A percentile compares a stretch with the other conserved stretches of the same genome.
Conservation (phyloP, 345 rosid species). For the Combretum micranthum region DNA sequence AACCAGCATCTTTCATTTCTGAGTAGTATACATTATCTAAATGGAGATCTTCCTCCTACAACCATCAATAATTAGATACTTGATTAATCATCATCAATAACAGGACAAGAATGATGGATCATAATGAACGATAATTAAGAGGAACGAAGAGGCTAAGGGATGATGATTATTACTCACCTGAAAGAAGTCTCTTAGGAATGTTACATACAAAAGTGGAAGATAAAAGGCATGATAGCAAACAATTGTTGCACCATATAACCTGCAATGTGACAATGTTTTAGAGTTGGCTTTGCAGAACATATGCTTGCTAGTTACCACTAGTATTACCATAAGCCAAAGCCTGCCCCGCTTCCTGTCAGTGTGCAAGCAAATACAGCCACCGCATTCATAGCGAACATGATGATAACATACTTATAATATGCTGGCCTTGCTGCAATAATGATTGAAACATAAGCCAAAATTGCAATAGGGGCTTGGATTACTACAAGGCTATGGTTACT, state of each 20-base stretch:
- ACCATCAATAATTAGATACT: background rate
- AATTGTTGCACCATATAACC: conserved; percentile 63
- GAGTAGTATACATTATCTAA: conserved; percentile 86
- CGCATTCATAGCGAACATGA: conserved; percentile 63
- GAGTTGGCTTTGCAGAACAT: background rate
- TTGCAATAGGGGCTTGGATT: no score
- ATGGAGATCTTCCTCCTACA: conserved; percentile 75
- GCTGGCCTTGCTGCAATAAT: conserved; percentile 74
- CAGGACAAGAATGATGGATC: background rate
- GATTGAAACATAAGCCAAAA: background rate
- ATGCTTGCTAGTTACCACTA: background rate
- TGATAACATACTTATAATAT: conserved; percentile 60
- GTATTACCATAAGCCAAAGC: conserved; percentile 75
- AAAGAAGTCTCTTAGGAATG: conserved; percentile 89
- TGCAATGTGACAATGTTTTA: conserved; percentile 15
- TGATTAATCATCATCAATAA: background rate
- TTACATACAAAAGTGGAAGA: conserved; percentile 71
- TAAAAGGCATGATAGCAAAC: conserved; percentile 78
- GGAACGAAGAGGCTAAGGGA: no score
- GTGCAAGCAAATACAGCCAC: conserved; percentile 57
- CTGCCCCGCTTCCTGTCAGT: conserved; percentile 49
- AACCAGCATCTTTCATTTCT: conserved; percentile 95
- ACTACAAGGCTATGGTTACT: no score
- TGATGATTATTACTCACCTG: conserved; percentile 36
- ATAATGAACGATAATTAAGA: background rate